Percentiles rank a stretch among this genome's conserved stretches.
Evolutionary conservation across 1,139 yeast species (phyloP).

Genomic region (Hyphopichia buzzinii): DNA sequence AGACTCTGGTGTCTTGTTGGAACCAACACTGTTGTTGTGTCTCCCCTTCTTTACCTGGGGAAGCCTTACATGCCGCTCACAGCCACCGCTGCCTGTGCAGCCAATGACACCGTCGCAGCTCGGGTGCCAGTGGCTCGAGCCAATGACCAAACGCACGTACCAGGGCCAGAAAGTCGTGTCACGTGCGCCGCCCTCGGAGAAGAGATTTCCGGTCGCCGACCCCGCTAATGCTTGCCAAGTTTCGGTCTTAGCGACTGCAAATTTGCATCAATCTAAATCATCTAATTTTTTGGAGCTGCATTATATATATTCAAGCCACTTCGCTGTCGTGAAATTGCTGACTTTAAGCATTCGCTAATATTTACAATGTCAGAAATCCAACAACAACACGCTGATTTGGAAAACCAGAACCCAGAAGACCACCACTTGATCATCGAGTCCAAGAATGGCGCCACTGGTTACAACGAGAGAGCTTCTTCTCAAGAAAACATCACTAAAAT

Average conservation of each 20-base stretch:
- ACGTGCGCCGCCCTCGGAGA: conserved; percentile 2
- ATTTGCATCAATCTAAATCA: not conserved
- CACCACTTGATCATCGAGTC: conserved; percentile 14
- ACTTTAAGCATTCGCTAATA: not conserved
- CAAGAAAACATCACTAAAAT: conserved; percentile 22
- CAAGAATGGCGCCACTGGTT: not conserved
- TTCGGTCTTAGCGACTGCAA: conserved; percentile 1
- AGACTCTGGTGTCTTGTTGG: too few species aligned
- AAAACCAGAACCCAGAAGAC: conserved; percentile 28
- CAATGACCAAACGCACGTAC: too few species aligned
- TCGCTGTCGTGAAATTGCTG: not conserved
- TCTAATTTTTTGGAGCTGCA: too few species aligned
- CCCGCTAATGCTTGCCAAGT: not conserved
- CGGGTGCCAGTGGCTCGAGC: not conserved
- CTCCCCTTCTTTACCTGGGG: too few species aligned
- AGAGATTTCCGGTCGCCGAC: conserved; percentile 2
- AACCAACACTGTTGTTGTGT: too few species aligned
- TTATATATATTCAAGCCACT: too few species aligned
- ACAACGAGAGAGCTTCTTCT: conserved; percentile 5
- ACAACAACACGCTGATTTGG: conserved; percentile 18
- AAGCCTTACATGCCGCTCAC: too few species aligned
- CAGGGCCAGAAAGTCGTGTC: not conserved
- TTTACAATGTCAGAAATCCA: conserved; percentile 12
- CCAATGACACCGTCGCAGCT: conserved; percentile 1
- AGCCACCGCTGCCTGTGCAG: too few species aligned